These are phyloP conservation scores for Cladosporium austrohemisphaericum DNA, from an alignment of 2,329 filamentous ascomycete species.

Conservation along the genomic window DNA sequence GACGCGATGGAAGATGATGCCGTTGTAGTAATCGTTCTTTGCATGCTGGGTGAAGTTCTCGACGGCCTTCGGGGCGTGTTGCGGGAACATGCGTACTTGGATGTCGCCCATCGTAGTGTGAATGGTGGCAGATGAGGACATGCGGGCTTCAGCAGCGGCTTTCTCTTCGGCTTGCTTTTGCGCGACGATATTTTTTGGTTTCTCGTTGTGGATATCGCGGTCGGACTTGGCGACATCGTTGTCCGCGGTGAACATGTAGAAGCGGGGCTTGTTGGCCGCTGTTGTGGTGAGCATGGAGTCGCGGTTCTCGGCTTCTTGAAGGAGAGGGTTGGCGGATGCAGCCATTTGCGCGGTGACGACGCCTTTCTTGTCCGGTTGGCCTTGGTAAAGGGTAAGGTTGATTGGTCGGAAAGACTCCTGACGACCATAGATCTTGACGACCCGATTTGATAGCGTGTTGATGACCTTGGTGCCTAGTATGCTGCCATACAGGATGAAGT, in stretches of 20 bases:
- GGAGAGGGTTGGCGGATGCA: slow-evolving; percentile 84
- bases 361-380: slow-evolving; percentile 89
- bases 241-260: slow-evolving; percentile 98
- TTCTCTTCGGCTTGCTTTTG: slow-evolving; percentile 49
- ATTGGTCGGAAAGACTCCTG: slow-evolving; percentile 85
- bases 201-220: slow-evolving; percentile 92
- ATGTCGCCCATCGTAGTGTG: slow-evolving; percentile 96
- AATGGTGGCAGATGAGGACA: slow-evolving; percentile 74
- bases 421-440: slow-evolving; percentile 84
- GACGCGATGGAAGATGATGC: slow-evolving; percentile 93
- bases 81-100: slow-evolving; percentile 85
- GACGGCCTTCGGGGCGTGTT: slow-evolving; percentile 87
- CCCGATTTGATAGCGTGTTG: slow-evolving; percentile 90
- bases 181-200: slow-evolving; percentile 61
- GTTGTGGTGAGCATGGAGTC: slow-evolving; percentile 87
- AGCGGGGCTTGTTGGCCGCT: slow-evolving; percentile 80
- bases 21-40: slow-evolving; percentile 90
- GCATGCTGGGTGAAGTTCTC: slow-evolving; percentile 97
- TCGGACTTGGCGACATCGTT: slow-evolving; percentile 75
- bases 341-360: slow-evolving; percentile 96
- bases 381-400: slow-evolving; percentile 85
- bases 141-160: slow-evolving; percentile 63
- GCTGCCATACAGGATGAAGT: slow-evolving; percentile 93
- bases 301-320: slow-evolving; percentile 84
- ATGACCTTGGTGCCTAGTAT: slow-evolving; percentile 90